Evolutionary conservation across 2,329 filamentous ascomycete genomes (phyloP), one percentile per base, ranked within the genome.

Genomic region (Rhynchosporium graminicola): DNA sequence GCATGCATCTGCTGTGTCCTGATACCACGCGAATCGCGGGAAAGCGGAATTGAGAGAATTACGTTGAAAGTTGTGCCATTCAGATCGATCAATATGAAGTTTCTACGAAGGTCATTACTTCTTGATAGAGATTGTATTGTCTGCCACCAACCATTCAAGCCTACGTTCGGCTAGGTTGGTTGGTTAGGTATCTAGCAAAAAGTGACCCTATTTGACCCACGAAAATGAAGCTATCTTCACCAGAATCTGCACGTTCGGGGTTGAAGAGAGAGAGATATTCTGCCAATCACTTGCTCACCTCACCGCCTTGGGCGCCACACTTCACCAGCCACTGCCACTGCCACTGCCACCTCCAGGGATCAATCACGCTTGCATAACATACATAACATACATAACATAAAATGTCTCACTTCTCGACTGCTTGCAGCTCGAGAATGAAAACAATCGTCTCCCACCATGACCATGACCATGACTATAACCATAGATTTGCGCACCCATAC

Each of bases 381-480:
- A 20, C 20, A 20, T 20, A 20, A 20, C 1, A 1, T 20, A 20
- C 20, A 20, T 20, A 20, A 20, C 20, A 20, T 38, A 28, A 26
- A 38, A 31, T 4, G 52, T 43, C 43, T 20, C 15, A n/a, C 7
- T 26, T 29, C 15, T 40, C 48, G 29, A 36, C 15, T 54, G 60
- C 55, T 42, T 60, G 26, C 38, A 31, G 45, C 51, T 3, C 26
- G 47, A 52, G 57, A 63, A 65, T 63, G 58, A 61, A 62, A 63
- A 65, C 57, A 65, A 56, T 40, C 52, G 33, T 40, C 48, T 59
- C 52, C n/a, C 55, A 59, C 55, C 48, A 60, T 61, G 45, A 52
- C 20, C 61, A 51, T 42, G 20, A 20, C 20, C 20, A 20, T 20
- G 20, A 20, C 20, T 51, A 54, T 36, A 2, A 36, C 9, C 33